phyloP scores from a whole-genome alignment of 1,284 basidiomycete species.

The Ustilago vetiveriae region DNA sequence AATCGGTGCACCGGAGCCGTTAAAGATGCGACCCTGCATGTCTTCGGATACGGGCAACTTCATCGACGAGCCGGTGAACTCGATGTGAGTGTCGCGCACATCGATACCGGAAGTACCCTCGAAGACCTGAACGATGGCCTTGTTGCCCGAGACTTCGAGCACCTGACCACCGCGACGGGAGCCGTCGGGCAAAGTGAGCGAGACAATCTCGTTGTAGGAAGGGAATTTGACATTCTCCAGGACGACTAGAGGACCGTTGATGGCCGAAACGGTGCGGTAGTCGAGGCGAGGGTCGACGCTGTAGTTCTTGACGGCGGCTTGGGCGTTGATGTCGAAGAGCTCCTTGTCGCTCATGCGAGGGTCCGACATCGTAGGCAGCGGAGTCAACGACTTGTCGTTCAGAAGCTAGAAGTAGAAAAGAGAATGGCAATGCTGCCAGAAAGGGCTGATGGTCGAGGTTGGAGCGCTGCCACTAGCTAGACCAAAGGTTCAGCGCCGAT shows the following conservation, averaged over 20 bases:
- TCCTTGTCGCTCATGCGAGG: conserved; percentile 73
- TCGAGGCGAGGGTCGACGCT: conserved; percentile 84
- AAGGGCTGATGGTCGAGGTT: too few relatives aligned
- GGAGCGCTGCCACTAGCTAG: too few relatives aligned
- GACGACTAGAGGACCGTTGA: conserved; percentile 91
- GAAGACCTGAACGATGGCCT: conserved; percentile 97
- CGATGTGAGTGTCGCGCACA: conserved; percentile 95
- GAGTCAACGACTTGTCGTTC: too few relatives aligned
- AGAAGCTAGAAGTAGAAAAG: too few relatives aligned
- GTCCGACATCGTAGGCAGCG: conserved; percentile 55
- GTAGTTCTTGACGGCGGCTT: conserved; percentile 76
- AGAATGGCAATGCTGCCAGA: too few relatives aligned
- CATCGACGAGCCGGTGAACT: conserved; percentile 98
- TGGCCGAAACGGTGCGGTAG: conserved; percentile 93
- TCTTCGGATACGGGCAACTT: conserved; percentile 99
- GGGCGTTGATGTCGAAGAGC: conserved; percentile 83
- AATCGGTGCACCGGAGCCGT: conserved; percentile 96
- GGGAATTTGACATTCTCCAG: conserved; percentile 99
- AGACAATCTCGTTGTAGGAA: conserved; percentile 99
- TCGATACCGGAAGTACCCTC: conserved; percentile 98
- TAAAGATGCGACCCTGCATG: conserved; percentile 99
- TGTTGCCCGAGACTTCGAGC: conserved; percentile 96
- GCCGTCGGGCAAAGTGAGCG: conserved; percentile 94
- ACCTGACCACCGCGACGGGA: conserved; percentile 95
- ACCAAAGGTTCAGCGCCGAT: too few relatives aligned